Base-by-base conservation (phyloP, 1,284 basidiomycete genomes). In the Psilocybe mexicana region DNA sequence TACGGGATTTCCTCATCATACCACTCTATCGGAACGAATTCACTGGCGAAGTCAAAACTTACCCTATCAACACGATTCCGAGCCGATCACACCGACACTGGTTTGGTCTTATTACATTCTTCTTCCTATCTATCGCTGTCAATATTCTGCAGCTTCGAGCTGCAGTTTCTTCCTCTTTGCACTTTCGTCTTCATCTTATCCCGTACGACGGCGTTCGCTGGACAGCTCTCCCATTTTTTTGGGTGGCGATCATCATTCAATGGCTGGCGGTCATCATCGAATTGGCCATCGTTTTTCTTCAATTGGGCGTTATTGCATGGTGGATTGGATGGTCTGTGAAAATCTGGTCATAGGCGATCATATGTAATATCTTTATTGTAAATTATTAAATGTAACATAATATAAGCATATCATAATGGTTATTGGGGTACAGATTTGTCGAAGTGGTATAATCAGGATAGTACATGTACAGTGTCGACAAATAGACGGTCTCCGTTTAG, bases 11-110 rank as follows among this genome's bases (percentile, higher is more conserved):
- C 68, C 81, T 91, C 61, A 87, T 90, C 64, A 83, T 92, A 60
- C 89, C 89, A 7, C 80, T 88, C 65, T 91, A 91, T 65, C 82
- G 90, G 43, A 89, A 91, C 69, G 88, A 90, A 65, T 91, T 90
- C 68, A 90, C 88, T 0, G 88, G 88, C 42, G 87, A 89, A 73
- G 58, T 82, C 40, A 86, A 88, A 63, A 78, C 84, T 65, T 90
- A 90, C 66, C 77, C 75, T 3, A 82, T 91, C 65, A 68, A 70
- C 38, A 69, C 66, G 1, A 70, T 90, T 49, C 88, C 88, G n/a
- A 72, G 67, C 57, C 84, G 88, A 25, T 87, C 88, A 1, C 63
- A 81, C 54, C 79, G 77, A 2, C 89, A 91, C 62, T 90, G 88
- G 88, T 63, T 86, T 18, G 82, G 79, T 6, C 76, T 90, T 18